These are phyloP conservation scores for Carex sylvatica DNA, from an alignment of 202 grass and related monocot species.

Conservation along the genomic window DNA sequence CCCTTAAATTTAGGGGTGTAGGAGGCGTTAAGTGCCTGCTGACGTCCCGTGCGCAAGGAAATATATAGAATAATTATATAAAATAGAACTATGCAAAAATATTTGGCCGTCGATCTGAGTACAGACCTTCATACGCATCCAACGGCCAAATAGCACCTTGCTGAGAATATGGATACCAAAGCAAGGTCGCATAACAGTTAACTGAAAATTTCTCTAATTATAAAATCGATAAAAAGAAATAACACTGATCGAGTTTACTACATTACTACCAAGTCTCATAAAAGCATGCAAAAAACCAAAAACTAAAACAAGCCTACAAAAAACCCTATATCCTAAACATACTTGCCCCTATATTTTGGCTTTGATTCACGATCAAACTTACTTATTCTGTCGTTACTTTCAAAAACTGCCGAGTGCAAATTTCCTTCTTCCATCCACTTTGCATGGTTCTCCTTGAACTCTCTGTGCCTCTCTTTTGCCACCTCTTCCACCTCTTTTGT, in stretches of 20 bases:
- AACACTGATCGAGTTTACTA: neutral
- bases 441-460: conserved; percentile 88
- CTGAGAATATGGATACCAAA: neutral
- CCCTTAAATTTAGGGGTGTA: no score
- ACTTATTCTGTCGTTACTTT: conserved; percentile 24
- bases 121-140: neutral
- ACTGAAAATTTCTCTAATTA: neutral
- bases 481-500: conserved; percentile 46
- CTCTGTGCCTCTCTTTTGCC: conserved; percentile 44
- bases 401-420: conserved; percentile 72
- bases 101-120: neutral
- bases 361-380: conserved; percentile 65
- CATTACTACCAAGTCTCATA: neutral
- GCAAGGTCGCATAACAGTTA: neutral
- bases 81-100: no score
- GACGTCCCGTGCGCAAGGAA: no score
- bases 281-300: neutral
- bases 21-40: no score
- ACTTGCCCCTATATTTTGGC: conserved; percentile 92
- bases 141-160: neutral
- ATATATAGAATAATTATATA: no score
- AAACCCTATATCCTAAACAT: conserved; percentile 40
- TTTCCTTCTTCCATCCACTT: conserved; percentile 92
- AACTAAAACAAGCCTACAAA: neutral
- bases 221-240: neutral